Percentiles rank a stretch among this genome's conserved stretches.
phyloP scores from a whole-genome alignment of 768 basidiomycete species.

The Pleurotus citrinopileatus region DNA sequence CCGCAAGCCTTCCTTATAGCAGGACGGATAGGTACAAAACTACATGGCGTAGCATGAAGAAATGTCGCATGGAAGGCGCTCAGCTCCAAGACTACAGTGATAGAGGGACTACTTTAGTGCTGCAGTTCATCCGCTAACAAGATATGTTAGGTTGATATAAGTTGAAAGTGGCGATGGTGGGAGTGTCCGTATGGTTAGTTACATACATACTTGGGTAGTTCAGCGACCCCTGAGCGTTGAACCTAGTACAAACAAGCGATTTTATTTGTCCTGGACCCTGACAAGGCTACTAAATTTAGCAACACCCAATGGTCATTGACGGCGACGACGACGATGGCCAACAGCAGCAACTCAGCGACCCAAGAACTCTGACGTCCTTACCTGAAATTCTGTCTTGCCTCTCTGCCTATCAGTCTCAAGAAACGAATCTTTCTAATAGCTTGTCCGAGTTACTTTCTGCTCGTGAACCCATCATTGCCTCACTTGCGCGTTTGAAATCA shows the following conservation, averaged over 20 bases:
- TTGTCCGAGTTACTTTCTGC: slow-evolving; percentile 70
- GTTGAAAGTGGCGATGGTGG: no score
- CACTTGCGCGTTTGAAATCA: slow-evolving; percentile 58
- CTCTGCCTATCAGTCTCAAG: slow-evolving; percentile 72
- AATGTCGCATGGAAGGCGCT: no score
- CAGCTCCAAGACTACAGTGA: background rate
- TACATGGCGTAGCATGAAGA: no score
- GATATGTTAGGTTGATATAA: no score
- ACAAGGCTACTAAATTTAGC: background rate
- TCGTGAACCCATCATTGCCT: slow-evolving; percentile 59
- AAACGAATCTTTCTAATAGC: slow-evolving; percentile 70
- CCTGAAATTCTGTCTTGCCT: slow-evolving; percentile 74
- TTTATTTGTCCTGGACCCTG: no score
- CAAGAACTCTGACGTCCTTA: slow-evolving; percentile 53
- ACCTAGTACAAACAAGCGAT: background rate
- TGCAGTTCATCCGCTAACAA: no score
- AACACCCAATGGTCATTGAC: background rate
- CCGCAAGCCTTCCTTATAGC: no score
- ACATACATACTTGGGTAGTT: no score
- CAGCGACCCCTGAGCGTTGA: no score
- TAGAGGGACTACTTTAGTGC: background rate
- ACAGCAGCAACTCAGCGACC: slow-evolving; percentile 21
- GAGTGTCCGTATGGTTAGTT: no score
- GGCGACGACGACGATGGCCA: background rate
- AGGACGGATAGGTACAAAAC: no score